Conservation (phyloP, 1,284 basidiomycete species). For the Boletus calvinii region DNA sequence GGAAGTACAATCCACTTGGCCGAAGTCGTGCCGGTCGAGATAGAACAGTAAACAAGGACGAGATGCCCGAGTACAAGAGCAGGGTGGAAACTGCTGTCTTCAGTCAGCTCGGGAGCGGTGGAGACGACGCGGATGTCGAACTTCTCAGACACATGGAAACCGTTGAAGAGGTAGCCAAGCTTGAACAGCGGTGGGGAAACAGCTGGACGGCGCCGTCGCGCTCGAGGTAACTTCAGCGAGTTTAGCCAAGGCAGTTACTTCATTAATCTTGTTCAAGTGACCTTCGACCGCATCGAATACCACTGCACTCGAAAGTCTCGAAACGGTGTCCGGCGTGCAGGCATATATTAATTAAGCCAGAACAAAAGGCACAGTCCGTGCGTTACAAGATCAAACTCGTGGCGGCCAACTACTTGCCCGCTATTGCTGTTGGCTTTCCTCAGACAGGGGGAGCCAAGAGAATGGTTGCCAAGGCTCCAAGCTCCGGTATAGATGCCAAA, state of each 20-base stretch:
- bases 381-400: constrained; percentile 97
- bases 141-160: constrained; percentile 63
- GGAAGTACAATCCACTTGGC: constrained; percentile 66
- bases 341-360: constrained; percentile 97
- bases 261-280: constrained; percentile 55
- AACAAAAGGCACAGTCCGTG: constrained; percentile 91
- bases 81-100: constrained; percentile 62
- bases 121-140: constrained; percentile 70
- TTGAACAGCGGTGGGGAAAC: constrained; percentile 80
- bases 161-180: constrained; percentile 60
- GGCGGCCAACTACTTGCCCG: constrained; percentile 90
- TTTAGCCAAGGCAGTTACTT: neutral
- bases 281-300: constrained; percentile 83
- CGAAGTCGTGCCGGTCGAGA: constrained; percentile 56
- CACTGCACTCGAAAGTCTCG: constrained; percentile 88
- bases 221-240: constrained; percentile 47
- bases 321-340: constrained; percentile 94
- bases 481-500: constrained; percentile 43
- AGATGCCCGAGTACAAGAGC: constrained; percentile 71
- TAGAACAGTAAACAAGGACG: constrained; percentile 64
- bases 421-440: constrained; percentile 75
- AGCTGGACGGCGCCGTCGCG: constrained; percentile 75
- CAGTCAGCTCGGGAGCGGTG: constrained; percentile 51
- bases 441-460: constrained; percentile 51
- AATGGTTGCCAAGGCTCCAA: constrained; percentile 42